Base-by-base conservation (phyloP, 2,329 filamentous ascomycete genomes). In the Trichoderma sp. region DNA sequence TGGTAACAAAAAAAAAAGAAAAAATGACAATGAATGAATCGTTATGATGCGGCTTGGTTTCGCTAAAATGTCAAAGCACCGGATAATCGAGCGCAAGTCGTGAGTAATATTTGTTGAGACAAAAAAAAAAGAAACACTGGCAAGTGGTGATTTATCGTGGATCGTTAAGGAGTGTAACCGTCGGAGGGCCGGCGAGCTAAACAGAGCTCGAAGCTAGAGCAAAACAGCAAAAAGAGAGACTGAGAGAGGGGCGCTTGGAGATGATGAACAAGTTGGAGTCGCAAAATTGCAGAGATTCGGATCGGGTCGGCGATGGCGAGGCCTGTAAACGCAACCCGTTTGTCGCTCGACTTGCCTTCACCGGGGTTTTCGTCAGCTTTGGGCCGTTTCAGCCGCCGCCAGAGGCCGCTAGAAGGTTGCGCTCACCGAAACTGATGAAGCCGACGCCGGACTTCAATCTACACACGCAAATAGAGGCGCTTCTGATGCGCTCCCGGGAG, bases 351-450 rank as follows among this genome's bases (percentile, higher is more conserved):
- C 3, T 8, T 62, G 39, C 57, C 36, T 62, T 63, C 30, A 64
- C 58, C 60, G 43, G 66, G 60, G 39, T 21, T 24, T n/a, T 61
- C 39, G 66, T 69, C 56, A 71, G 68, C 63, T 26, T n/a, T 36
- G 43, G 30, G 39, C 60, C 32, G 66, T 53, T 56, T 71, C 24
- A 24, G 43, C 21, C 39, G 57, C 21, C 58, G 34, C 64, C 47
- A 43, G 11, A 28, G 34, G 34, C 63, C 71, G 60, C 71, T 30
- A 58, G 32, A 51, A 15, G 28, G 34, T 57, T 36, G 61, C 71
- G 62, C 71, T 73, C 71, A 73, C 71, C 71, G 68, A 73, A 67
- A 61, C 56, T 67, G 66, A 47, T 69, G 56, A 43, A 56, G 39
- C 34, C 26, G 51, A 24, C 34, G 18, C 32, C 47, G n/a, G 26